These are phyloP conservation scores for Phaffia australis DNA, from an alignment of 768 basidiomycete species.

Conservation along the genomic window DNA sequence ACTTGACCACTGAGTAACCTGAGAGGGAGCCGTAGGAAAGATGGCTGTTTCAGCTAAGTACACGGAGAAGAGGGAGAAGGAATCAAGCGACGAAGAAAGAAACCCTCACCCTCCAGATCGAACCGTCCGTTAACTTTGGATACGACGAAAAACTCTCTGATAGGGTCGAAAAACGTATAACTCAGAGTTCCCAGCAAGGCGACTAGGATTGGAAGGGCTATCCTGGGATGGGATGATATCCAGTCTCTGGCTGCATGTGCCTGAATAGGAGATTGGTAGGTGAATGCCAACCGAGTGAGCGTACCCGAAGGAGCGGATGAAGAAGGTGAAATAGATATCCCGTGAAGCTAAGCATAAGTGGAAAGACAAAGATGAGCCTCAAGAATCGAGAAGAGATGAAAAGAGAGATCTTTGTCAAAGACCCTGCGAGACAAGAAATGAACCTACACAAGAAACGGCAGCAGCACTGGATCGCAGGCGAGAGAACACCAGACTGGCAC, in stretches of 20 bases:
- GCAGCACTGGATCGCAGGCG: conserved; percentile 14
- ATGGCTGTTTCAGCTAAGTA: background rate
- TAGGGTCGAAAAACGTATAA: conserved; percentile 48
- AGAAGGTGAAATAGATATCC: background rate
- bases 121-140: conserved; percentile 75
- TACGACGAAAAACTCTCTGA: conserved; percentile 72
- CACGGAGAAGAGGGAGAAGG: no score
- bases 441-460: conserved; percentile 21
- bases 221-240: conserved; percentile 37
- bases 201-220: conserved; percentile 45
- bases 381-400: background rate
- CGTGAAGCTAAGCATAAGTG: background rate
- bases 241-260: conserved; percentile 37
- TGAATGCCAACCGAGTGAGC: conserved; percentile 33
- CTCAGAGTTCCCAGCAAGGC: conserved; percentile 83
- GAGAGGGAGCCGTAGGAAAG: background rate
- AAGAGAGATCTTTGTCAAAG: background rate
- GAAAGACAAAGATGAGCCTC: background rate
- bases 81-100: no score
- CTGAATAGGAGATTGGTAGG: conserved; percentile 36
- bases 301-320: conserved; percentile 14
- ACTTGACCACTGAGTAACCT: background rate
- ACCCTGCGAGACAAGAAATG: conserved; percentile 3
- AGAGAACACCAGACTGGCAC: conserved; percentile 7
- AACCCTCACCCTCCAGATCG: conserved; percentile 50